Evolutionary conservation across 1,284 basidiomycete genomes (phyloP).

Genomic region (Fomitopsis schrenkii): DNA sequence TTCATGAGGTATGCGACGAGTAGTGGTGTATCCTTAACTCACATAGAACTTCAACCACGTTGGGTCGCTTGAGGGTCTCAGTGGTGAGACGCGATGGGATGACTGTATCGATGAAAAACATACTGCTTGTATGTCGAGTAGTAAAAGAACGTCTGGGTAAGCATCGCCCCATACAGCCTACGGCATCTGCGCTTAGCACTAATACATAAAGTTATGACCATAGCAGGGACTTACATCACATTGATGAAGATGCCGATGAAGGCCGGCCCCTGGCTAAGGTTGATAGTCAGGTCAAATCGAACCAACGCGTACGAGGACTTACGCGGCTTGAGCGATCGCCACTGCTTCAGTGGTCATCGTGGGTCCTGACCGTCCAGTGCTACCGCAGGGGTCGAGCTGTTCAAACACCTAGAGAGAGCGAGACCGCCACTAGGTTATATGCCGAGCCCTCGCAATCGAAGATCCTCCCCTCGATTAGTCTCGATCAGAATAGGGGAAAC

Average conservation of each 20-base stretch:
- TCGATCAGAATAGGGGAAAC: background rate
- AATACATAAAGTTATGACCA: background rate
- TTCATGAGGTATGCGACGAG: background rate
- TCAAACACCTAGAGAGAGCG: background rate
- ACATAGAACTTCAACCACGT: constrained; percentile 7
- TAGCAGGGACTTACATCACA: background rate
- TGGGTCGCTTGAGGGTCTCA: background rate
- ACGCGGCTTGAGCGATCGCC: background rate
- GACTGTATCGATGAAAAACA: background rate
- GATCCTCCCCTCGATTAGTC: background rate
- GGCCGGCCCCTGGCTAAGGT: background rate
- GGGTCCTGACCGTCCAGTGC: background rate
- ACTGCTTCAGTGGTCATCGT: background rate
- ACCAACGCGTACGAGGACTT: background rate
- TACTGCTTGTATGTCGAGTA: background rate
- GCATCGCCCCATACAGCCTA: background rate
- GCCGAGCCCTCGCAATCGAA: background rate
- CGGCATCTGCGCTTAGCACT: background rate
- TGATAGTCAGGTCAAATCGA: background rate
- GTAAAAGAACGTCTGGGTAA: constrained; percentile 1
- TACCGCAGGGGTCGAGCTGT: background rate
- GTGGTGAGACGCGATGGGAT: background rate
- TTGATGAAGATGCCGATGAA: constrained; percentile 1
- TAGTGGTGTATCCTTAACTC: background rate
- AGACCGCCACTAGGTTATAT: background rate